A percentile compares a stretch with the other conserved stretches of the same genome.
phyloP scores from a whole-genome alignment of 805 yeast species.

The Metschnikowia lunata region DNA sequence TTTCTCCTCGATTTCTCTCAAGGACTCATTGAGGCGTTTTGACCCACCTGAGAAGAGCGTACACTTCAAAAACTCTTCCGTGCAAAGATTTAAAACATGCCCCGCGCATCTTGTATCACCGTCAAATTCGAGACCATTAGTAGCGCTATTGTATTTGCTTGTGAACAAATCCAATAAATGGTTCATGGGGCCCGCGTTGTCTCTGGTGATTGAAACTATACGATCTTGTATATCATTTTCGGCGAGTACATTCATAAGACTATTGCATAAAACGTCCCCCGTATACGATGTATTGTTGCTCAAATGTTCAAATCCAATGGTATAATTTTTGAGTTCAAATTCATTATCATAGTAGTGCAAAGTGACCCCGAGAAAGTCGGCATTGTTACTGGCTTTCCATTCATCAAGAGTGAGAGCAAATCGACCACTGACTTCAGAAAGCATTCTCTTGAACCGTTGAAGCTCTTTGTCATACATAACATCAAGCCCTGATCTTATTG shows the following conservation, averaged over 20 bases:
- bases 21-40: neutral
- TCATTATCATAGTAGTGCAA: conserved; percentile 1
- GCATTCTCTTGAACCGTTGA: neutral
- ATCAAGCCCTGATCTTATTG: too few relatives aligned
- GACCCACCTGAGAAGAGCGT: neutral
- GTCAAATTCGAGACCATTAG: neutral
- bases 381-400: conserved; percentile 3
- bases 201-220: conserved; percentile 4
- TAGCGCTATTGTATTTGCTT: neutral
- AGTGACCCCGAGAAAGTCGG: conserved; percentile 2
- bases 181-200: conserved; percentile 2
- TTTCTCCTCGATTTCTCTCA: neutral
- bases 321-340: conserved; percentile 4
- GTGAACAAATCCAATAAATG: conserved; percentile 1
- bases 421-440: conserved; percentile 3
- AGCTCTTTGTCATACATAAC: conserved; percentile 2
- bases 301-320: conserved; percentile 4
- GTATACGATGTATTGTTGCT: conserved; percentile 2
- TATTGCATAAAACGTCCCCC: neutral
- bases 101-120: conserved; percentile 4
- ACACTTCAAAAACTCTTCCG: conserved; percentile 2
- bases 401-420: conserved; percentile 4
- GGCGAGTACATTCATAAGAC: conserved; percentile 1
- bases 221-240: conserved; percentile 4
- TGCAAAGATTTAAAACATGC: conserved; percentile 3